Evolutionary conservation across 345 rosid species (phyloP), one percentile per base, ranked within the genome.

Genomic region (Populus pruinosa): DNA sequence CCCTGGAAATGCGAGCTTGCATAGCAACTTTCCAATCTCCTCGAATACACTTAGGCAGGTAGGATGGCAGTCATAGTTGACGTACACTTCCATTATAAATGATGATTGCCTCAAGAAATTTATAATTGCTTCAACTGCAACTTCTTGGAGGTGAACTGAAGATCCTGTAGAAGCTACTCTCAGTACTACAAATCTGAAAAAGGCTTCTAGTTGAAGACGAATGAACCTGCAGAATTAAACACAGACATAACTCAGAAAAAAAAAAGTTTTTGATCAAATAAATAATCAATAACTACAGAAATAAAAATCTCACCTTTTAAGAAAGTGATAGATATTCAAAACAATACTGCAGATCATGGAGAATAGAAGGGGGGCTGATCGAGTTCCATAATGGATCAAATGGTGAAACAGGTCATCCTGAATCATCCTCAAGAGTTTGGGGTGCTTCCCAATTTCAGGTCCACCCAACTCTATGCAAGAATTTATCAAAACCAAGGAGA

Each of bases 331-430:
- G 53, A 88, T 84, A 71, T 92, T 95, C 84, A 95, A 83, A 5
- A 95, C 94, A 23, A 90, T 91, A 70, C 99, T 93, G 84, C 91
- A 91, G 76, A 95, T 95, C 96, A 91, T 91, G 67, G 98, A 91
- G 38, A 95, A 80, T 14, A 93, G 87, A 18, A 95, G 93, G 2
- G 96, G 93, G 70, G 87, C 88, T 13, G 98, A 91, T 75, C 88
- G 77, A 33, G 83, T 84, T 69, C 99, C 98, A 10, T 93, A 93
- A 81, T 93, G 96, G 21, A 96, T 88, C 80, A 93, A 78, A 88
- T 93, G 94, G 74, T 92, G 94, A 85, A 96, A 93, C 18, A 96
- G 36, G 69, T 93, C 94, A 68, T 93, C 99, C 76, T 92, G 92
- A 43, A 93, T 79, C 91, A 96, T 92, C 66, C 93, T 74, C 78